These are phyloP conservation scores for Penicillium dipodomyicola DNA, from an alignment of 495 filamentous ascomycete species.

Conservation along the genomic window DNA sequence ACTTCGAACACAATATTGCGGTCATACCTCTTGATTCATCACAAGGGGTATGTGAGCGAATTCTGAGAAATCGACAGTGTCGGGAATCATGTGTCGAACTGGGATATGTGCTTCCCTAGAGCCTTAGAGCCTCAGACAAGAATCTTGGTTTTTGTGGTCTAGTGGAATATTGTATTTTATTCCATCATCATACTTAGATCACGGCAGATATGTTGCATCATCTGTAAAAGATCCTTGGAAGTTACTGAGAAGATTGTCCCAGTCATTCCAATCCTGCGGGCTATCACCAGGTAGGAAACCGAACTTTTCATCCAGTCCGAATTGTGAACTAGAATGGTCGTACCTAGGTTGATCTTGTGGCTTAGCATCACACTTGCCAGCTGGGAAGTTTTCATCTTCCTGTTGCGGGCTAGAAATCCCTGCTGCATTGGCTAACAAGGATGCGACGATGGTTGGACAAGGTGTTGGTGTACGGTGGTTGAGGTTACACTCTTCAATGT, in stretches of 20 bases:
- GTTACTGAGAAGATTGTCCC: slow-evolving; percentile 35
- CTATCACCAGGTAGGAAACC: slow-evolving; percentile 23
- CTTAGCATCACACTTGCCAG: background rate
- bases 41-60: background rate
- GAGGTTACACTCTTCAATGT: slow-evolving; percentile 28
- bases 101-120: no score
- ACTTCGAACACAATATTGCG: background rate
- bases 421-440: slow-evolving; percentile 6
- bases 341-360: slow-evolving; percentile 12
- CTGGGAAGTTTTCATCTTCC: background rate
- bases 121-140: no score
- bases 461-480: slow-evolving; percentile 20
- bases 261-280: slow-evolving; percentile 36
- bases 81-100: no score
- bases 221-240: slow-evolving; percentile 29
- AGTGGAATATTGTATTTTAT: no score
- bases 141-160: no score
- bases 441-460: slow-evolving; percentile 27
- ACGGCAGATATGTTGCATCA: slow-evolving; percentile 17
- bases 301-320: slow-evolving; percentile 10
- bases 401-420: slow-evolving; percentile 1
- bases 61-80: background rate
- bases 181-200: background rate
- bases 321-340: slow-evolving; percentile 1
- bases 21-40: background rate